Evolutionary conservation across 169 alveolate species (phyloP).

Genomic region (Sarcocystis neurona): DNA sequence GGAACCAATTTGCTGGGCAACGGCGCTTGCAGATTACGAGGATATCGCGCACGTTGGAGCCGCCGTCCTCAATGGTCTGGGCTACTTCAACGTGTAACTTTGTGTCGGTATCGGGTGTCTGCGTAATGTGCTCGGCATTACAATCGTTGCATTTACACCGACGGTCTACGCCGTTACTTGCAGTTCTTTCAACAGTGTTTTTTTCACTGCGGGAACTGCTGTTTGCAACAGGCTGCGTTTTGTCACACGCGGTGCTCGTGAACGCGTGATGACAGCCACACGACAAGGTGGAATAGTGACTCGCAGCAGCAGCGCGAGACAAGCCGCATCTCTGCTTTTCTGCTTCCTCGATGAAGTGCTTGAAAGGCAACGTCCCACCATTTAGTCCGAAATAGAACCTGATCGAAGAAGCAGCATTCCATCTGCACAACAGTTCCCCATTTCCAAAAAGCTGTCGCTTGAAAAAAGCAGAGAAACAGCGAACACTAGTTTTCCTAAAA

Average conservation of each 20-base stretch:
- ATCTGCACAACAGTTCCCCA: neutral
- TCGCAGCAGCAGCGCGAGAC: too few relatives aligned
- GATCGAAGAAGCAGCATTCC: neutral
- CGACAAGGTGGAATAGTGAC: too few relatives aligned
- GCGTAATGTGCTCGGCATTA: too few relatives aligned
- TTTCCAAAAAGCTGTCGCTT: too few relatives aligned
- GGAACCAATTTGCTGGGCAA: too few relatives aligned
- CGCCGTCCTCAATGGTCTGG: neutral
- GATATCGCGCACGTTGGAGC: slow-evolving; percentile 16
- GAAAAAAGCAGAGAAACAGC: too few relatives aligned
- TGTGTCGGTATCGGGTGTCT: neutral
- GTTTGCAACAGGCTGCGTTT: too few relatives aligned
- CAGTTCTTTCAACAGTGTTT: neutral
- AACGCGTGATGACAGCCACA: too few relatives aligned
- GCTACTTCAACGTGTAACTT: neutral
- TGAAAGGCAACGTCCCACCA: slow-evolving; percentile 23
- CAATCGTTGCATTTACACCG: neutral
- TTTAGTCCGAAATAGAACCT: neutral
- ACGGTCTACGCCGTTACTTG: neutral
- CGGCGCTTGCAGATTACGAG: neutral
- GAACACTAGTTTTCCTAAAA: too few relatives aligned
- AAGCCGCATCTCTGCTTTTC: too few relatives aligned
- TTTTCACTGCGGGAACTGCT: too few relatives aligned
- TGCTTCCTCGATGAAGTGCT: neutral
- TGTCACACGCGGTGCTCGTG: too few relatives aligned